Conservation (phyloP, 495 filamentous ascomycete species). For the Xylaria curta region DNA sequence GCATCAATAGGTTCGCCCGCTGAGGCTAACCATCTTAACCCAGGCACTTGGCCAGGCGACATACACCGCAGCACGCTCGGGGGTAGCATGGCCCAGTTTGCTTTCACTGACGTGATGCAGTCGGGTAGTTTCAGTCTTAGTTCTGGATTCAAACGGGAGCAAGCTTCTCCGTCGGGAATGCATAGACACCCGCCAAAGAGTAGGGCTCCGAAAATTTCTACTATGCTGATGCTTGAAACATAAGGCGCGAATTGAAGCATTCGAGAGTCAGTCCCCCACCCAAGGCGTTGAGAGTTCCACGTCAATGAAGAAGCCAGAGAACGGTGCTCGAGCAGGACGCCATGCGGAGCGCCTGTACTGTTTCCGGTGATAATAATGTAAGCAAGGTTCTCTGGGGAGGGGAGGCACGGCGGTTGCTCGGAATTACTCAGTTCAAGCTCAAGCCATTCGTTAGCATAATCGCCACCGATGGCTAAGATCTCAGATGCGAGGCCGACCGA, state of each 20-base stretch:
- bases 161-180: conserved; percentile 40
- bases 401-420: background rate
- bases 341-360: conserved; percentile 48
- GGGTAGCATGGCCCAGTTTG: conserved; percentile 44
- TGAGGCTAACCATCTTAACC: conserved; percentile 35
- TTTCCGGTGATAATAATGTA: conserved; percentile 53
- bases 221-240: conserved; percentile 62
- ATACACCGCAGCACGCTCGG: conserved; percentile 46
- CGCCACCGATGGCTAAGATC: background rate
- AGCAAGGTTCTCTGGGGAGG: conserved; percentile 28
- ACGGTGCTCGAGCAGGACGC: conserved; percentile 48
- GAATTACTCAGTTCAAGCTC: background rate
- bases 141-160: background rate
- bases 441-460: conserved; percentile 1
- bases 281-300: conserved; percentile 44
- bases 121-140: conserved; percentile 39
- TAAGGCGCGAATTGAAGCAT: conserved; percentile 67
- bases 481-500: conserved; percentile 1
- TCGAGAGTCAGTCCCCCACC: conserved; percentile 47
- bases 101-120: conserved; percentile 34
- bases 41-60: conserved; percentile 31
- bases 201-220: conserved; percentile 62
- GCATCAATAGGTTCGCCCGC: conserved; percentile 39
- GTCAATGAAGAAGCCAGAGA: conserved; percentile 49
- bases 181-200: conserved; percentile 47